Evolutionary conservation across 108 stramenopile species (phyloP), one percentile per base, ranked within the genome.

Genomic region (Thalassiosira profunda): DNA sequence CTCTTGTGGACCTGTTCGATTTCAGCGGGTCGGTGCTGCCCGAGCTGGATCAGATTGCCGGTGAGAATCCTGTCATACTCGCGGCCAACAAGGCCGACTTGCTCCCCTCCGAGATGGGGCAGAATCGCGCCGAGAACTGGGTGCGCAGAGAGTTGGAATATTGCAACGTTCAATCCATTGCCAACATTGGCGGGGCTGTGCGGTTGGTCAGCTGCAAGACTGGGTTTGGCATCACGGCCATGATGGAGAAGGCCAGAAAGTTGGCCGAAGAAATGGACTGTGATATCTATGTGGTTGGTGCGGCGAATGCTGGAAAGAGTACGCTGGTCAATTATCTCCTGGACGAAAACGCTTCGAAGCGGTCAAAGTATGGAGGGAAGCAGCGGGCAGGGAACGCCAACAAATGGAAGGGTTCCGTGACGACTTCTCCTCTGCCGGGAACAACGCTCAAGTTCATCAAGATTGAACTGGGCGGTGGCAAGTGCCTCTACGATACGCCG

Each of bases 61-160:
- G 92, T n/a, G 91, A 92, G n/a, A 91, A 93, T 71, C 90, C 90
- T 28, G 95, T 96, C 18, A 92, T 96, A 54, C 61, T 96, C 29
- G 95, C 89, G 3, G 95, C 92, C 29, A 96, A 96, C 59, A 96
- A 96, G 59, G 89, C 84, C 1, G 95, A 96, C 70, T 74, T 96
- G 31, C 69, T 96, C 18, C 95, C 95, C 23, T 69, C 76, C 10
- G 72, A 87, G 48, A 93, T 96, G 89, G 92, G 92, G 24, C 83
- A 86, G 36, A 73, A 72, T 7, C 79, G 95, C 9, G 91, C 82
- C 10, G 95, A 96, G 55, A 92, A 84, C 38, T 96, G 92, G 91
- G 91, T 96, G 0, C 76, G 95, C n/a, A 79, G 95, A 18, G 95
- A 96, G 55, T 58, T 95, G 23, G 91, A 95, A 41, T 89, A 92